Evolutionary conservation across 352 stramenopile genomes (phyloP), one percentile per base, ranked within the genome.

Genomic region (Peronospora belbahrii): DNA sequence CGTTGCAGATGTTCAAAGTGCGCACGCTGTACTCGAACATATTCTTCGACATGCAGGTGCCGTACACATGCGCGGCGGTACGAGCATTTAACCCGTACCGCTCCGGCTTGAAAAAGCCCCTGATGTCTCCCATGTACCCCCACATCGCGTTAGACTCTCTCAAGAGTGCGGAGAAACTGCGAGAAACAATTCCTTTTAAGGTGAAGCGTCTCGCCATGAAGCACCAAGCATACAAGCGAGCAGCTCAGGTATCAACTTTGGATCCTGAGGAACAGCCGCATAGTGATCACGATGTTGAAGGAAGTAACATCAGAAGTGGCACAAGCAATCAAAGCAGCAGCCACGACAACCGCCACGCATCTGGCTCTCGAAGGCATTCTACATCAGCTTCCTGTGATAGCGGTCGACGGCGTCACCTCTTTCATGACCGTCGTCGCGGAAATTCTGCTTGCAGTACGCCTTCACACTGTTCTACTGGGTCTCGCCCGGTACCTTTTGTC

Each of bases 11-110:
- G 45, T 92, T 92, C 50, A 69, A 74, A 54, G 66, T 45, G 5
- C 70, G 80, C 2, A 71, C 75, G 6, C 32, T 89, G 48, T 92
- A 92, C 53, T 67, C 75, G 7, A 92, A 75, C 25, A 65, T 92
- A 15, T 92, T 88, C 52, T 85, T 81, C 36, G 80, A 92, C 42
- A 48, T 89, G 32, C 73, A 88, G 33, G 80, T 88, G 22, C 75
- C 80, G n/a, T 92, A 85, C 60, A 80, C 77, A 23, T 83, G 73
- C 36, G 78, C 68, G 0, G 62, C 77, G 4, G 73, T 92, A 28
- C 77, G 80, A 8, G 70, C 75, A n/a, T 92, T 74, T 51, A 92
- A 92, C 36, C 80, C 80, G 43, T 92, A 92, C 41, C 75, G 76
- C 2, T 49, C 53, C 44, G 67, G 84, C 34, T 42, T 48, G 2